A percentile compares a stretch with the other conserved stretches of the same genome.
These are phyloP conservation scores for Tuber magnatum DNA, from an alignment of 495 filamentous ascomycete genomes.

Conservation along the genomic window DNA sequence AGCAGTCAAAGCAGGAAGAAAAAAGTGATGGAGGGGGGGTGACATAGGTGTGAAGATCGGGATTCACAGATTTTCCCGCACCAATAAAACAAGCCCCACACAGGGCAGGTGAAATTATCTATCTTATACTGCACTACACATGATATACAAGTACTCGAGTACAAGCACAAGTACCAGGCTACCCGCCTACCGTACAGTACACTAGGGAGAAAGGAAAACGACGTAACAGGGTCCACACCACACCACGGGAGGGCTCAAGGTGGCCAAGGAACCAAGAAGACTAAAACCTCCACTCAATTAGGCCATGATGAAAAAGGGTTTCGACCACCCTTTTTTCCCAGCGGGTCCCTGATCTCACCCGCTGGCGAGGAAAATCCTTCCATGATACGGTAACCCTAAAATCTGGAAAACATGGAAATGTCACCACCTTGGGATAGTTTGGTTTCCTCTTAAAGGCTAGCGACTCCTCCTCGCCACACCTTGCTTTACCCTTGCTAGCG, in stretches of 20 bases:
- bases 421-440: too few relatives aligned
- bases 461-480: too few relatives aligned
- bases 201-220: neutral
- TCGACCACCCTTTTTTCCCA: neutral
- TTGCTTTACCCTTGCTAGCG: too few relatives aligned
- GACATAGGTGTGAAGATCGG: neutral
- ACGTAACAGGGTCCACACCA: neutral
- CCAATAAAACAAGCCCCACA: neutral
- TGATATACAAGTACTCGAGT: neutral
- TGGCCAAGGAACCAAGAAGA: neutral
- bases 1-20: neutral
- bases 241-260: neutral
- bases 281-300: neutral
- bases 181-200: neutral
- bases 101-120: neutral
- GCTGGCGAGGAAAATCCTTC: neutral
- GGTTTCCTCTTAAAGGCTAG: too few relatives aligned
- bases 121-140: neutral
- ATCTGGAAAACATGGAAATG: too few relatives aligned
- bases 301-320: neutral
- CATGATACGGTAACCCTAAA: neutral
- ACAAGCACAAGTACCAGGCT: too few relatives aligned
- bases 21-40: neutral
- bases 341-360: neutral
- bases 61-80: neutral